Conservation (phyloP, 2,329 filamentous ascomycete species). For the Aulographum hederae region DNA sequence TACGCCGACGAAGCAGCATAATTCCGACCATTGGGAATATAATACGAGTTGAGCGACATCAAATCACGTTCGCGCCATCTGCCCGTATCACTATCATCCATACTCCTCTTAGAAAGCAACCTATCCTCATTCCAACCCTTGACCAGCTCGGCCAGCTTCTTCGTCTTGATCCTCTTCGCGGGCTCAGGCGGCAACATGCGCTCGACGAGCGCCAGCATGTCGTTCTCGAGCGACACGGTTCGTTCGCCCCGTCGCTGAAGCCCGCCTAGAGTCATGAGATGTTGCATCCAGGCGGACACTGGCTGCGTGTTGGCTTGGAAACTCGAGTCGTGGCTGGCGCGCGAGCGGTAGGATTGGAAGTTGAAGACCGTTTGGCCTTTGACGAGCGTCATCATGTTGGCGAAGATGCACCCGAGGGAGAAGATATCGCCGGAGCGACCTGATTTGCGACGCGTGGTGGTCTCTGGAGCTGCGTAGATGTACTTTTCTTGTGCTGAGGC, state of each 20-base stretch:
- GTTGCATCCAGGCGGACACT: conserved; percentile 7
- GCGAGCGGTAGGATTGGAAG: conserved; percentile 15
- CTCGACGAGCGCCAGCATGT: background rate
- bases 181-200: background rate
- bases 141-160: background rate
- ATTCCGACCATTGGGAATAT: too few relatives aligned
- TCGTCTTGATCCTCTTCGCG: background rate
- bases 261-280: background rate
- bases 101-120: too few relatives aligned
- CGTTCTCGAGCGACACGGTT: background rate
- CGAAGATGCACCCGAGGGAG: conserved; percentile 20
- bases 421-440: conserved; percentile 18
- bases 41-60: too few relatives aligned
- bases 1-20: too few relatives aligned
- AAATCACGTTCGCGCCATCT: too few relatives aligned
- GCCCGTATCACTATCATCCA: too few relatives aligned
- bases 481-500: conserved; percentile 15
- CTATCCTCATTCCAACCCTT: background rate
- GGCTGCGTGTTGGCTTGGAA: conserved; percentile 21
- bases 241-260: too few relatives aligned
- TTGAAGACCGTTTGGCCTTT: conserved; percentile 16
- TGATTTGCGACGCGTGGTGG: conserved; percentile 14
- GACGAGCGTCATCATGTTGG: conserved; percentile 19
- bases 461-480: conserved; percentile 20
- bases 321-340: conserved; percentile 14